Base-by-base conservation (phyloP, 129 eudicot genomes). In the Arctium minus region DNA sequence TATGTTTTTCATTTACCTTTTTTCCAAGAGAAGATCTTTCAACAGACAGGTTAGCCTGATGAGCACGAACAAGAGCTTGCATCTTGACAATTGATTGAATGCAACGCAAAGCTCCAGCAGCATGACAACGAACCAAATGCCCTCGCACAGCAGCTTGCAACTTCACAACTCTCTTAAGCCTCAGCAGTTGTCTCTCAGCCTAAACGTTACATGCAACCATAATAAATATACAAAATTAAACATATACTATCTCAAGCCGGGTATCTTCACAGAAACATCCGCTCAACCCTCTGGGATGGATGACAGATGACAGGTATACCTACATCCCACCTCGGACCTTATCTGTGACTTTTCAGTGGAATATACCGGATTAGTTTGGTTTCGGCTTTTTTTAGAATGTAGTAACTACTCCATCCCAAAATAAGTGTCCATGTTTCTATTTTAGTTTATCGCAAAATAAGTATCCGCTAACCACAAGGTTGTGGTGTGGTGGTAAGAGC, bases 61-160 rank as follows among this genome's bases (percentile, higher is more conserved):
- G 97, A 73, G 89, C 92, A 78, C 97, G 91, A 67, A 95, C 93
- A 77, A 91, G 92, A 76, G 81, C 83, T 85, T 95, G 97, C 92
- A 92, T 90, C 81, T 90, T 95, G 76, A 91, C 81, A 83, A 95
- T 92, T 39, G 94, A 91, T 81, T 90, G 97, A 50, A 95, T 87
- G 83, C 97, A 95, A 37, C 92, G 93, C 72, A 95, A 90, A 83
- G 92, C 87, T 87, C 96, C 98, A 73, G 92, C 90, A 77, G 97
- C 98, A 84, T 84, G 89, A 46, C 92, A 88, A 38, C 98, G 91
- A 80, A 89, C 98, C 79, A 95, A 87, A 86, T 95, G 97, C 40
- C 98, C 98, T 50, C 98, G 87, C 35, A 95, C 88, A 36, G 86
- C 97, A 87, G 98, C 98, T 92, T 95, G 98, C 83, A 95, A 79